Conservation (phyloP, 1,139 yeast genomes). For the Suhomyces kunorum region DNA sequence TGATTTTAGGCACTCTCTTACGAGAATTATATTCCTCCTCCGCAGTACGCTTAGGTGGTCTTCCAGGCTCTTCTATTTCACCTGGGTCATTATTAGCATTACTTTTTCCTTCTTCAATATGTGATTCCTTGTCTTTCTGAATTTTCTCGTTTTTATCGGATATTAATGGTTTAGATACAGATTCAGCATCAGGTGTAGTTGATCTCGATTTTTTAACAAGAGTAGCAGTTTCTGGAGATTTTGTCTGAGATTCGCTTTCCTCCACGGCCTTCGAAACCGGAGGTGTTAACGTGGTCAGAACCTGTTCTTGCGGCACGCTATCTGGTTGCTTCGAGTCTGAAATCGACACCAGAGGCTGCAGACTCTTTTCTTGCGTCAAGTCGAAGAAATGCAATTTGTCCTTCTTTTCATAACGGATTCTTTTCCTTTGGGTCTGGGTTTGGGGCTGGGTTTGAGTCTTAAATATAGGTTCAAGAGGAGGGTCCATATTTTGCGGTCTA, state of each 20-base stretch:
- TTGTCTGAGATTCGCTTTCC: too few species aligned
- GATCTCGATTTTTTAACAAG: too few species aligned
- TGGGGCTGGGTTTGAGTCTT: conserved; percentile 1
- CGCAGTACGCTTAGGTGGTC: conserved; percentile 3
- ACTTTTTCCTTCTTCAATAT: neutral
- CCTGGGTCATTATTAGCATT: neutral
- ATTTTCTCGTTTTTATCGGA: too few species aligned
- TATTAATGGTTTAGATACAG: too few species aligned
- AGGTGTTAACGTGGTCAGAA: too few species aligned
- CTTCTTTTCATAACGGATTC: conserved; percentile 36
- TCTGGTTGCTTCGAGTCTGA: neutral
- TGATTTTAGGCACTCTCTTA: conserved; percentile 14
- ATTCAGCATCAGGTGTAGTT: too few species aligned
- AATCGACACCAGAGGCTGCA: neutral
- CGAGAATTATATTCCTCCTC: neutral
- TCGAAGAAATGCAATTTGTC: conserved; percentile 38
- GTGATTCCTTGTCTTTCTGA: too few species aligned
- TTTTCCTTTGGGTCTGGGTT: conserved; percentile 22
- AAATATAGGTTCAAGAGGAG: too few species aligned
- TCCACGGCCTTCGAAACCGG: too few species aligned
- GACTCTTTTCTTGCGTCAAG: conserved; percentile 17
- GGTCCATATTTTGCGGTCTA: too few species aligned
- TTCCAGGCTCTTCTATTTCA: neutral
- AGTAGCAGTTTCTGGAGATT: too few species aligned
- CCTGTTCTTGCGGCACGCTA: too few species aligned